A percentile compares a stretch with the other conserved stretches of the same genome.
Evolutionary conservation across 2,329 filamentous ascomycete genomes (phyloP).

Genomic region (Chaetomiaceae sp.): DNA sequence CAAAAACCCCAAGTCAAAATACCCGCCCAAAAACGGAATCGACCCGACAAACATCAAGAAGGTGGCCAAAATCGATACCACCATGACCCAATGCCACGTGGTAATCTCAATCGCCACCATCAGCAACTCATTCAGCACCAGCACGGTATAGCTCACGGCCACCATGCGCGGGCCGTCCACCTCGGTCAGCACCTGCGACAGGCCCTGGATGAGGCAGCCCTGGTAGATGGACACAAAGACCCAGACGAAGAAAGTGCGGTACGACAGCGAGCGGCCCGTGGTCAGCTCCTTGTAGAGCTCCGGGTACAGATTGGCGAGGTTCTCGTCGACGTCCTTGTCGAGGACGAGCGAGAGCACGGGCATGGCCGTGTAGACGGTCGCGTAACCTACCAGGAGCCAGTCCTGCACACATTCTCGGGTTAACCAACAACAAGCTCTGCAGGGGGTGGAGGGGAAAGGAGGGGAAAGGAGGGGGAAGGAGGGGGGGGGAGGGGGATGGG

Average conservation of each 20-base stretch:
- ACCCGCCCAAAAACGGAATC: slow-evolving; percentile 81
- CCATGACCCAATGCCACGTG: slow-evolving; percentile 95
- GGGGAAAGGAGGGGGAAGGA: not conserved
- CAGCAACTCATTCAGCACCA: slow-evolving; percentile 89
- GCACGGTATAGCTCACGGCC: slow-evolving; percentile 82
- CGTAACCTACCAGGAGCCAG: slow-evolving; percentile 95
- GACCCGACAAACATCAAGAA: slow-evolving; percentile 74
- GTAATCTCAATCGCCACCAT: slow-evolving; percentile 98
- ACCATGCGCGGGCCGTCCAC: slow-evolving; percentile 74
- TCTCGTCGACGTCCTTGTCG: slow-evolving; percentile 92
- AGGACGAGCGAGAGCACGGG: slow-evolving; percentile 92
- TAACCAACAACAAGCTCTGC: too few species aligned
- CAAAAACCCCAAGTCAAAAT: slow-evolving; percentile 81
- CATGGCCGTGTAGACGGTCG: slow-evolving; percentile 89
- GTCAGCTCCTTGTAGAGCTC: slow-evolving; percentile 98
- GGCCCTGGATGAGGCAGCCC: slow-evolving; percentile 90
- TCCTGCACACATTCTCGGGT: slow-evolving; percentile 54
- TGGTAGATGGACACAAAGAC: slow-evolving; percentile 93
- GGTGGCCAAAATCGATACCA: slow-evolving; percentile 77
- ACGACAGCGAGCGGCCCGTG: slow-evolving; percentile 76
- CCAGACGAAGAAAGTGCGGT: slow-evolving; percentile 96
- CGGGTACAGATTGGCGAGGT: slow-evolving; percentile 88
- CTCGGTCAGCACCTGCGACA: slow-evolving; percentile 81
- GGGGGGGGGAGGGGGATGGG: not conserved
- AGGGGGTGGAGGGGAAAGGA: not conserved